Conservation (phyloP, 1,284 basidiomycete genomes). For the Chondrostereum purpureum region DNA sequence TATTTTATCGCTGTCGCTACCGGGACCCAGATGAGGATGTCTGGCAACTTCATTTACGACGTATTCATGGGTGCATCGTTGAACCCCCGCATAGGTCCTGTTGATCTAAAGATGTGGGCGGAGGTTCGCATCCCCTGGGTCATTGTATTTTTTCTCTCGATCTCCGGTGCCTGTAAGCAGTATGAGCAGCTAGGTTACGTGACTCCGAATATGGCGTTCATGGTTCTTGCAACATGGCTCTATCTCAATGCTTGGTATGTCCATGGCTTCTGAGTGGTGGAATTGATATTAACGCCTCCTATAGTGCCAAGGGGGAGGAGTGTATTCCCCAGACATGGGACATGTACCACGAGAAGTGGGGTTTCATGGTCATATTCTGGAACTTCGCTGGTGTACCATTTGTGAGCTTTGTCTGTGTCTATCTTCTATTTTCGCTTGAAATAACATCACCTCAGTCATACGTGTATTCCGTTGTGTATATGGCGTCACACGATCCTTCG, state of each 20-base stretch:
- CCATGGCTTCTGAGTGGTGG: constrained; percentile 3
- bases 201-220: constrained; percentile 95
- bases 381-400: constrained; percentile 93
- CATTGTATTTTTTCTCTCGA: constrained; percentile 87
- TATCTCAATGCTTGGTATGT: constrained; percentile 93
- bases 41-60: constrained; percentile 90
- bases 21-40: constrained; percentile 87
- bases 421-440: constrained; percentile 2
- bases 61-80: constrained; percentile 95
- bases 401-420: constrained; percentile 36
- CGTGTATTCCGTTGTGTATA: constrained; percentile 96
- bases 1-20: constrained; percentile 75
- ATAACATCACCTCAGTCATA: constrained; percentile 62
- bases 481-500: constrained; percentile 89
- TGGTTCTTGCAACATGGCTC: constrained; percentile 92
- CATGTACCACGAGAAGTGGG: constrained; percentile 97
- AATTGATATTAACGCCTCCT: constrained; percentile 18
- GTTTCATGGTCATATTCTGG: constrained; percentile 96
- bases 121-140: constrained; percentile 99
- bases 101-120: constrained; percentile 99
- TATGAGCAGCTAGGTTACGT: constrained; percentile 91
- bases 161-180: constrained; percentile 94
- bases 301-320: constrained; percentile 81
- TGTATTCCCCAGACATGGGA: constrained; percentile 99
- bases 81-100: constrained; percentile 89